Evolutionary conservation across 345 rosid genomes (phyloP).

Genomic region (Salix suchowensis): DNA sequence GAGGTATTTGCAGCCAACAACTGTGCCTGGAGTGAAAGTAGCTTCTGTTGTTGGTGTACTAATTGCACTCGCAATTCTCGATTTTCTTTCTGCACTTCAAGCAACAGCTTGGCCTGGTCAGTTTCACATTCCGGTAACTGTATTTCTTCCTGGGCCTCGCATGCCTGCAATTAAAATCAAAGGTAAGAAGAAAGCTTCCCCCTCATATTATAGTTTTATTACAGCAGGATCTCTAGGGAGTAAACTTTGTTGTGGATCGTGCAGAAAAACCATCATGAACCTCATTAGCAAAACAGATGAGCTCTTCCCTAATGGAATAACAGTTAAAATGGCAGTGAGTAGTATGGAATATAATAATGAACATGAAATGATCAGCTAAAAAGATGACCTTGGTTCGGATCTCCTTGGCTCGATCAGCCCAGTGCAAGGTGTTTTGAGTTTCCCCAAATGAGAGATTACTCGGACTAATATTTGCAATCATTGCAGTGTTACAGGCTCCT

Average conservation of each 20-base stretch:
- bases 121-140: constrained; percentile 45
- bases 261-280: too few relatives aligned
- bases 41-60: constrained; percentile 68
- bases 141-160: constrained; percentile 50
- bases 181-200: too few relatives aligned
- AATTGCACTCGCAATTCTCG: constrained; percentile 72
- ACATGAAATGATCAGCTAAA: neutral
- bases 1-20: constrained; percentile 60
- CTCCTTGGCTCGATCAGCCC: constrained; percentile 97
- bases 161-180: constrained; percentile 30
- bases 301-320: neutral
- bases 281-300: too few relatives aligned
- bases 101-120: constrained; percentile 61
- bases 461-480: constrained; percentile 95
- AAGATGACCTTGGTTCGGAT: constrained; percentile 57
- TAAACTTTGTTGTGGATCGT: too few relatives aligned
- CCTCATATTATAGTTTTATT: too few relatives aligned
- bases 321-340: neutral
- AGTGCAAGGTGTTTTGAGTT: constrained; percentile 92
- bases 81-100: constrained; percentile 84
- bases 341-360: neutral
- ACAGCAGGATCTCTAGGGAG: too few relatives aligned
- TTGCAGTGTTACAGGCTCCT: constrained; percentile 85
- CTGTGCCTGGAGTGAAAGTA: constrained; percentile 65
- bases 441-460: constrained; percentile 83